Percentiles rank a stretch among this genome's conserved stretches.
Conservation (phyloP, 2,329 filamentous ascomycete species). For the Lachnellula subtilissima region DNA sequence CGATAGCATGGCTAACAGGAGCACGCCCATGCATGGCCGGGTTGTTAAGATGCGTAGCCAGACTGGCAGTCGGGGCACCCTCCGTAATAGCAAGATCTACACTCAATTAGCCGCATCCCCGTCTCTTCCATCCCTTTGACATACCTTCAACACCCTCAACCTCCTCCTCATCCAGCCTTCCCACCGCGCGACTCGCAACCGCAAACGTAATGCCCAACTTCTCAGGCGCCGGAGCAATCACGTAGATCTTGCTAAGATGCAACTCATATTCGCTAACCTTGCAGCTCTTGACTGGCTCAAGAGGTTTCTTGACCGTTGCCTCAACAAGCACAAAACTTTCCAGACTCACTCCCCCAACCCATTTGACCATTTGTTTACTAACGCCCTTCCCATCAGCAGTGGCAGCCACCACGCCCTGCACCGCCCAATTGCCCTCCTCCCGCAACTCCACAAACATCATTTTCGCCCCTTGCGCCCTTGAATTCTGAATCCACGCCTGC, state of each 20-base stretch:
- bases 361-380: conserved; percentile 92
- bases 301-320: conserved; percentile 73
- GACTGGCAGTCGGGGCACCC: conserved; percentile 59
- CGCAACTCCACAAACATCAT: conserved; percentile 86
- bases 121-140: not conserved
- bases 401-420: conserved; percentile 74
- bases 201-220: conserved; percentile 55
- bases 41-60: conserved; percentile 68
- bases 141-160: conserved; percentile 39
- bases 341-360: conserved; percentile 65
- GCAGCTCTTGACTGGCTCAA: conserved; percentile 84
- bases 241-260: conserved; percentile 80
- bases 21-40: conserved; percentile 88
- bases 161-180: conserved; percentile 53
- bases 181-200: conserved; percentile 49
- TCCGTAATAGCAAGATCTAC: conserved; percentile 38
- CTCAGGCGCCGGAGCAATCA: conserved; percentile 61
- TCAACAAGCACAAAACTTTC: conserved; percentile 83
- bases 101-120: conserved; percentile 15
- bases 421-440: conserved; percentile 66
- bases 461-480: conserved; percentile 82
- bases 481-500: conserved; percentile 80
- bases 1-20: conserved; percentile 85
- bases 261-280: conserved; percentile 77
- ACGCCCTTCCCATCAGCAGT: conserved; percentile 59